These are phyloP conservation scores for Penicillium riverlandense DNA, from an alignment of 495 filamentous ascomycete genomes.

Conservation along the genomic window DNA sequence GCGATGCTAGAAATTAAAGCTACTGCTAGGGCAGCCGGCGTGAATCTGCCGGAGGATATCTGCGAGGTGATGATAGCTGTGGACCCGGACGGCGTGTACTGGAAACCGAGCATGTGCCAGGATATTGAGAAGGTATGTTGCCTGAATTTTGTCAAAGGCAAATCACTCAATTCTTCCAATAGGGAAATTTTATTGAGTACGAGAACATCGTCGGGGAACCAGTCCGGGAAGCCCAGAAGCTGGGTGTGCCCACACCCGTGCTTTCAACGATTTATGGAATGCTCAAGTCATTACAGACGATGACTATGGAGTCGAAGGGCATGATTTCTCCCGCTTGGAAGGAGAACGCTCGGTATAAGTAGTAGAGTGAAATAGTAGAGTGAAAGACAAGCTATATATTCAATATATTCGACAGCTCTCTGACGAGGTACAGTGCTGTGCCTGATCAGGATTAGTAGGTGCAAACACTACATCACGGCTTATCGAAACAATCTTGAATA, in stretches of 20 bases:
- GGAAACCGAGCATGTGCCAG: conserved; percentile 40
- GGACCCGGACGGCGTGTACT: conserved; percentile 29
- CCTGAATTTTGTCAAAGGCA: background rate
- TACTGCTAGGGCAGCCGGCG: conserved; percentile 13
- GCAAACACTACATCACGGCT: too few relatives aligned
- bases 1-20: conserved; percentile 9
- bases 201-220: conserved; percentile 49
- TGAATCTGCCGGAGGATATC: conserved; percentile 24
- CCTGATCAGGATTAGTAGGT: too few relatives aligned
- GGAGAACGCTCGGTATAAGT: too few relatives aligned
- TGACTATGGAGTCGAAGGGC: too few relatives aligned
- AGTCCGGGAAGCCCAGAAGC: background rate
- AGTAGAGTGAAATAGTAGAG: too few relatives aligned
- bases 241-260: background rate
- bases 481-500: too few relatives aligned
- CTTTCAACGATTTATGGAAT: background rate
- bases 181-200: conserved; percentile 46
- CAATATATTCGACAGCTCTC: too few relatives aligned
- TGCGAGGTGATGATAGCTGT: conserved; percentile 23
- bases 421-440: too few relatives aligned
- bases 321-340: too few relatives aligned
- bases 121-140: conserved; percentile 32
- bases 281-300: too few relatives aligned
- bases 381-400: too few relatives aligned
- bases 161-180: background rate